Percentiles rank a stretch among this genome's conserved stretches.
Evolutionary conservation across 495 filamentous ascomycete genomes (phyloP).

Genomic region (Hyaloscypha finlandica): DNA sequence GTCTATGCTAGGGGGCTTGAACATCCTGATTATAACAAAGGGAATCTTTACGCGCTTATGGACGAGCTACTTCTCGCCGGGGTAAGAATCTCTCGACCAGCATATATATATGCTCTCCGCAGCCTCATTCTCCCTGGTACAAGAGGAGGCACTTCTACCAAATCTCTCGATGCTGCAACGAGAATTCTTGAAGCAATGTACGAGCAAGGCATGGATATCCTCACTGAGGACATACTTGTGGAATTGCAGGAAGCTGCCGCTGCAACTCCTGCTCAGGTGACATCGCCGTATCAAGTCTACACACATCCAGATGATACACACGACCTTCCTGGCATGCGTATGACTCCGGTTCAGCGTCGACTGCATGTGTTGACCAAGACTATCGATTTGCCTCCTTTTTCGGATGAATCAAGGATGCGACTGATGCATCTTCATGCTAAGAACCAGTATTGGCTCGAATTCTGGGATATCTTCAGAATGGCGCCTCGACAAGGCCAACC

Average conservation of each 20-base stretch:
- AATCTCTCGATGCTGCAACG: conserved; percentile 3
- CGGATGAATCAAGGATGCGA: conserved; percentile 46
- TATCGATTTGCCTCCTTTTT: conserved; percentile 47
- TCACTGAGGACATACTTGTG: conserved; percentile 47
- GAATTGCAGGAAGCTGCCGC: conserved; percentile 41
- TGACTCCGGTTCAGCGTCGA: conserved; percentile 24
- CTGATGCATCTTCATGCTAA: conserved; percentile 47
- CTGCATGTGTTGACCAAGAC: conserved; percentile 36
- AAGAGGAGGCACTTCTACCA: not conserved
- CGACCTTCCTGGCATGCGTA: conserved; percentile 19
- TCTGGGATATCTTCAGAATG: conserved; percentile 65
- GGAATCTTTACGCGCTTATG: conserved; percentile 37
- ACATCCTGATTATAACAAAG: conserved; percentile 43
- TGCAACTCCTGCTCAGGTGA: not conserved
- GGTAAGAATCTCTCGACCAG: conserved; percentile 38
- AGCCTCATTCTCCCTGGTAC: conserved; percentile 36
- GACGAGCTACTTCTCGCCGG: conserved; percentile 37
- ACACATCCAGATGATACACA: conserved; percentile 17
- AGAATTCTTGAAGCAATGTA: conserved; percentile 46
- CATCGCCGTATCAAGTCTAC: not conserved
- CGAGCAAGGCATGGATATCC: conserved; percentile 44
- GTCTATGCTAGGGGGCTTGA: conserved; percentile 41
- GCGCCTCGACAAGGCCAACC: conserved; percentile 48
- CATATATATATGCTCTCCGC: conserved; percentile 41
- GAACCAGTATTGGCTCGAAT: conserved; percentile 49